These are phyloP conservation scores for Sporisorium graminicola DNA, from an alignment of 1,284 basidiomycete species.

Conservation along the genomic window DNA sequence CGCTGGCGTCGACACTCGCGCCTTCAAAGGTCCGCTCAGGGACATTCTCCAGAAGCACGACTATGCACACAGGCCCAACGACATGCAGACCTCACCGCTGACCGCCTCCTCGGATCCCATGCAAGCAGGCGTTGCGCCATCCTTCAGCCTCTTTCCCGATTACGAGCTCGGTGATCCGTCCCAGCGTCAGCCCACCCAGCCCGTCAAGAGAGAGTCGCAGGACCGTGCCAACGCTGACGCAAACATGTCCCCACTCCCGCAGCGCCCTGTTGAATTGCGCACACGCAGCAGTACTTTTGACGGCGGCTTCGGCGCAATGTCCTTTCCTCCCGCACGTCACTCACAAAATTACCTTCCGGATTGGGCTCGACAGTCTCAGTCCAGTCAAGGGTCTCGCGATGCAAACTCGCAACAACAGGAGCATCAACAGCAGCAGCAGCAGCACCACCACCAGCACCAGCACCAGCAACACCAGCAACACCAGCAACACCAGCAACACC, in stretches of 20 bases:
- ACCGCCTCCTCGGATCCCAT: constrained; percentile 40
- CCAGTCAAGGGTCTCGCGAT: constrained; percentile 23
- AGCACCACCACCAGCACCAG: constrained; percentile 10
- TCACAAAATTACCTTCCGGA: constrained; percentile 46
- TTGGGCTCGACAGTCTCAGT: constrained; percentile 49
- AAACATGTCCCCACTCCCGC: constrained; percentile 20
- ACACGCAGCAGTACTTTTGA: constrained; percentile 53
- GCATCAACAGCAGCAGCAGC: neutral
- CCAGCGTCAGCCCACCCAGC: constrained; percentile 14
- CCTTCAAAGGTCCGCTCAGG: constrained; percentile 57
- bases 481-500: too few species aligned
- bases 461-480: constrained; percentile 9
- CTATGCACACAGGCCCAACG: constrained; percentile 31
- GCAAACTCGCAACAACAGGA: constrained; percentile 17
- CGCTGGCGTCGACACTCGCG: constrained; percentile 55
- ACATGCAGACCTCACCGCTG: constrained; percentile 42
- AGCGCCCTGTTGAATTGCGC: constrained; percentile 34
- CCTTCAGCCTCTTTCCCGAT: constrained; percentile 47
- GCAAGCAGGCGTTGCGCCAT: constrained; percentile 45
- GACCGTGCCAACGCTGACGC: constrained; percentile 10
- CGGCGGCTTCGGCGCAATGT: constrained; percentile 32
- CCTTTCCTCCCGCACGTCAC: constrained; percentile 40
- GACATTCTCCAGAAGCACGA: constrained; percentile 53
- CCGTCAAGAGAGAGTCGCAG: constrained; percentile 6
- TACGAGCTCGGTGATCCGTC: constrained; percentile 33